Evolutionary conservation across 2,329 filamentous ascomycete genomes (phyloP).

Genomic region (Parastagonospora avenae): DNA sequence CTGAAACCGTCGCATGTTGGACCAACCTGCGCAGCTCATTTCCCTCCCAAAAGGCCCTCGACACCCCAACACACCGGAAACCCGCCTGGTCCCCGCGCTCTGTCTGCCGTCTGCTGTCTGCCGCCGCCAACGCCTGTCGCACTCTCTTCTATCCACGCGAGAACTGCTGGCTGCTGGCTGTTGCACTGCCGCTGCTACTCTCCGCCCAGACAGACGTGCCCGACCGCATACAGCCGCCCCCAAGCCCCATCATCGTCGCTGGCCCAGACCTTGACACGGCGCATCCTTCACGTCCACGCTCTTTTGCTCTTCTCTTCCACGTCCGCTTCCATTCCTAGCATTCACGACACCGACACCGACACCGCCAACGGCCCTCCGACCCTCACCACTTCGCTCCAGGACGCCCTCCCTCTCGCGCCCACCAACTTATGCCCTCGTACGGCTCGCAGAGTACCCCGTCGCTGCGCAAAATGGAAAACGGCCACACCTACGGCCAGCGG

Average conservation of each 20-base stretch:
- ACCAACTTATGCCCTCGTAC: conserved; percentile 70
- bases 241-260: conserved; percentile 7
- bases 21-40: conserved; percentile 1
- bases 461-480: conserved; percentile 78
- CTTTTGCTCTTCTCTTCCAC: conserved; percentile 1
- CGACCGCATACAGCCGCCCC: conserved; percentile 2
- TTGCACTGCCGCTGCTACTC: conserved; percentile 3
- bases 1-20: conserved; percentile 34
- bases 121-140: conserved; percentile 18
- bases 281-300: conserved; percentile 1
- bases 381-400: neutral
- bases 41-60: conserved; percentile 21
- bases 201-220: conserved; percentile 6
- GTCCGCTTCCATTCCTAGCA: neutral
- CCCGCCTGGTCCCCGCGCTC: conserved; percentile 2
- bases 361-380: neutral
- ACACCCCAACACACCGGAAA: conserved; percentile 14
- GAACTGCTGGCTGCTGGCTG: conserved; percentile 12
- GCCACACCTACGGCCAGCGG: conserved; percentile 55
- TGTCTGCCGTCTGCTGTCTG: conserved; percentile 8
- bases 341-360: neutral
- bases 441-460: conserved; percentile 75
- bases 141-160: conserved; percentile 1
- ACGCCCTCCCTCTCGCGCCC: conserved; percentile 55
- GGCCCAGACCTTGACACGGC: conserved; percentile 10